These are phyloP conservation scores for Axilococcus clingmanii DNA, from an alignment of 139 green algal species.

Conservation along the genomic window DNA sequence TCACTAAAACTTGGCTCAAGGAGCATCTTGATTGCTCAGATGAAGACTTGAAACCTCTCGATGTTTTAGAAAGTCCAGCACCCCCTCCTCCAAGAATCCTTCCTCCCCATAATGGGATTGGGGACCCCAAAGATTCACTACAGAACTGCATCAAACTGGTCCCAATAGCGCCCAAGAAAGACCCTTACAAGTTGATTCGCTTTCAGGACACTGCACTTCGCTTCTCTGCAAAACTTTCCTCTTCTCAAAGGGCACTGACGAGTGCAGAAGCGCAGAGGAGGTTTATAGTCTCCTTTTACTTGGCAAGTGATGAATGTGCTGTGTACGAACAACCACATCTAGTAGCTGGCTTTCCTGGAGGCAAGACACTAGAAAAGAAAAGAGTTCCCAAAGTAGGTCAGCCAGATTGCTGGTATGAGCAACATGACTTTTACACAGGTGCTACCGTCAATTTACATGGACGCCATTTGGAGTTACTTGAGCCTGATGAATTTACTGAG, in stretches of 20 bases:
- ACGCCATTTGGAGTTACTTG: background rate
- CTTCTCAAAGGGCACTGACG: background rate
- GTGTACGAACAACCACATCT: constrained; percentile 80
- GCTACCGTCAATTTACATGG: background rate
- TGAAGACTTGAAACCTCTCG: constrained; percentile 48
- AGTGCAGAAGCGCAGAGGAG: constrained; percentile 28
- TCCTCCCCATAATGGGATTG: constrained; percentile 74
- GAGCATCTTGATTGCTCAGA: constrained; percentile 48
- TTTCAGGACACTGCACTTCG: background rate
- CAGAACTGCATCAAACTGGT: constrained; percentile 77
- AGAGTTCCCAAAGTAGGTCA: constrained; percentile 7
- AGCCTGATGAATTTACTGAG: background rate
- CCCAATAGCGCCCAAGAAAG: background rate
- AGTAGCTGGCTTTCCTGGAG: constrained; percentile 76
- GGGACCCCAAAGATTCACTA: constrained; percentile 64
- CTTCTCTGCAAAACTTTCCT: background rate
- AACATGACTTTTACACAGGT: background rate
- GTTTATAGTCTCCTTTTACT: constrained; percentile 88
- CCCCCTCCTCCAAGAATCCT: constrained; percentile 35
- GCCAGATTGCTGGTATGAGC: no score
- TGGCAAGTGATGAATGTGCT: constrained; percentile 73
- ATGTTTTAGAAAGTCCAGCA: constrained; percentile 43
- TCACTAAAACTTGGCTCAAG: constrained; percentile 70
- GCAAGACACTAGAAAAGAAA: constrained; percentile 84
- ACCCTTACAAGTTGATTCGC: background rate